Conservation (phyloP, 2,329 filamentous ascomycete species). For the Talaromyces sp. region DNA sequence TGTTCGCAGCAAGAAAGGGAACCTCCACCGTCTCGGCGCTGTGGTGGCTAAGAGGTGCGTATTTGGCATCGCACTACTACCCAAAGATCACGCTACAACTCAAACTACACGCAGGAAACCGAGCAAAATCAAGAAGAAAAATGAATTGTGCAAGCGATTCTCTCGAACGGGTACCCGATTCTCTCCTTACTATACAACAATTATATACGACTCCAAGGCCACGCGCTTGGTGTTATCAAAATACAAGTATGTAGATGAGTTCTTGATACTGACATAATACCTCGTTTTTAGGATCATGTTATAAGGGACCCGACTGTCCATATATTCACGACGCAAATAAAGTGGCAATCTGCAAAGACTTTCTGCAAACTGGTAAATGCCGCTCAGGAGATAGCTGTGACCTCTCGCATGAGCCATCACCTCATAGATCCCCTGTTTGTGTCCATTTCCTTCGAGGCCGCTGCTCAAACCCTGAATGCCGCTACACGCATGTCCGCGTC, state of each 20-base stretch:
- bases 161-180: conserved; percentile 52
- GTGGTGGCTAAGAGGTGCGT: conserved; percentile 74
- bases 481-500: conserved; percentile 79
- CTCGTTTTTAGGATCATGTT: conserved; percentile 68
- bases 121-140: conserved; percentile 62
- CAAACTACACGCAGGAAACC: conserved; percentile 29
- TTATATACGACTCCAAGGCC: conserved; percentile 34
- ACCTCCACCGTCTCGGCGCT: conserved; percentile 73
- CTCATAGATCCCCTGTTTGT: conserved; percentile 83
- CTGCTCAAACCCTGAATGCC: conserved; percentile 82
- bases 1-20: conserved; percentile 81
- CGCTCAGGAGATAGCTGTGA: conserved; percentile 75
- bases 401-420: conserved; percentile 79
- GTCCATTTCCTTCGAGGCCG: conserved; percentile 85
- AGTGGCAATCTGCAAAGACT: conserved; percentile 86
- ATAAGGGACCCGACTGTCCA: conserved; percentile 74
- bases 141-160: conserved; percentile 68
- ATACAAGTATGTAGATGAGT: conserved; percentile 9
- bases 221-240: conserved; percentile 47
- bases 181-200: conserved; percentile 23
- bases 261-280: conserved; percentile 28
- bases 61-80: conserved; percentile 15
- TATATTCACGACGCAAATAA: conserved; percentile 81
- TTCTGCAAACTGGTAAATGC: conserved; percentile 76
- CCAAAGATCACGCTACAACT: conserved; percentile 19